Percentiles rank a stretch among this genome's conserved stretches.
Conservation (phyloP, 2,329 filamentous ascomycete genomes). For the Trichoderma pleuroti region DNA sequence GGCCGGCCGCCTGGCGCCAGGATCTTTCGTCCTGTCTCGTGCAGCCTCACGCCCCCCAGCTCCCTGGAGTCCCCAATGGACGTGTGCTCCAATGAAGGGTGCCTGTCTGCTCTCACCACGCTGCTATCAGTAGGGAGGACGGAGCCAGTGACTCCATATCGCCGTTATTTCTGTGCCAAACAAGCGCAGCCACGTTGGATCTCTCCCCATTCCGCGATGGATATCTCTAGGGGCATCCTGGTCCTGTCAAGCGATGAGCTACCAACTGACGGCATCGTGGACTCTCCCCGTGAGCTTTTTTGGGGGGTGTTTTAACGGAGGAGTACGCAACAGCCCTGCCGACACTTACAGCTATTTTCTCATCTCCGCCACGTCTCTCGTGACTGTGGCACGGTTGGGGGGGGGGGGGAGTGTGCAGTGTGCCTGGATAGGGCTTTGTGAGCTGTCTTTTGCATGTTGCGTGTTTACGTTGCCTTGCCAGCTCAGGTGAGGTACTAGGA, state of each 20-base stretch:
- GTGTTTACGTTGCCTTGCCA: background rate
- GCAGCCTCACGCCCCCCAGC: background rate
- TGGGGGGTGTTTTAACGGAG: background rate
- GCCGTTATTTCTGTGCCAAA: background rate
- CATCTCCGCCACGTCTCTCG: background rate
- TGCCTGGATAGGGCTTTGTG: background rate
- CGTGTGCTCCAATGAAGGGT: background rate
- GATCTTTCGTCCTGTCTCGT: background rate
- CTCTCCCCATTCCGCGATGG: background rate
- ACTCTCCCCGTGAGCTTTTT: background rate
- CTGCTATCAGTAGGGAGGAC: background rate
- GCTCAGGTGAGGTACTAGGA: background rate
- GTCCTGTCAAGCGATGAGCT: background rate
- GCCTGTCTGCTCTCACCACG: background rate
- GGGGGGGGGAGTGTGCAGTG: background rate
- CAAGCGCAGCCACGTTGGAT: slow-evolving; percentile 5
- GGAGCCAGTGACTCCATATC: background rate
- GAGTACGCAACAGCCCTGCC: slow-evolving; percentile 2
- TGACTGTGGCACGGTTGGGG: background rate
- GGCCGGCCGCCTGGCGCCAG: background rate
- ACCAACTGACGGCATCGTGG: background rate
- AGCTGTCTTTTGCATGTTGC: slow-evolving; percentile 6
- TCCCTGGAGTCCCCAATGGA: background rate
- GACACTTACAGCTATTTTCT: background rate
- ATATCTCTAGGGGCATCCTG: background rate